A percentile compares a stretch with the other conserved stretches of the same genome.
Conservation (phyloP, 2,329 filamentous ascomycete genomes). For the Colletotrichum coccodes region DNA sequence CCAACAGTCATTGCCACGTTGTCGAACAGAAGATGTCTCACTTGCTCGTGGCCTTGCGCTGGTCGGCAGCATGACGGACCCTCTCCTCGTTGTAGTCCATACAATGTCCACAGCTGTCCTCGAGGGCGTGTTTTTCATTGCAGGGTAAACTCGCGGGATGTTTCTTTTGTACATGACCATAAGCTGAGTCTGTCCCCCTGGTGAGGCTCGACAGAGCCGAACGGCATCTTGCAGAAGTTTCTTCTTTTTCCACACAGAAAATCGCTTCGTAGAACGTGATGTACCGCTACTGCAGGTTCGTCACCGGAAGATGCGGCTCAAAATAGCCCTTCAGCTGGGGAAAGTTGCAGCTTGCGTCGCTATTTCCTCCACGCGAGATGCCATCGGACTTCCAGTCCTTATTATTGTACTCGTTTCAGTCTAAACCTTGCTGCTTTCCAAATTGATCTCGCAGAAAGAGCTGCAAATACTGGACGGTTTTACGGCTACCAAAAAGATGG, state of each 20-base stretch:
- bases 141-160: conserved; percentile 54
- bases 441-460: conserved; percentile 59
- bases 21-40: conserved; percentile 67
- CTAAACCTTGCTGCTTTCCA: conserved; percentile 59
- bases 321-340: conserved; percentile 60
- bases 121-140: conserved; percentile 67
- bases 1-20: conserved; percentile 58
- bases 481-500: conserved; percentile 63
- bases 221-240: conserved; percentile 62
- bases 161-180: not conserved
- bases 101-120: conserved; percentile 65
- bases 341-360: conserved; percentile 65
- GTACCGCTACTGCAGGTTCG: conserved; percentile 57
- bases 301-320: conserved; percentile 57
- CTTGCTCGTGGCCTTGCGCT: conserved; percentile 63
- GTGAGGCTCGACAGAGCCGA: conserved; percentile 59
- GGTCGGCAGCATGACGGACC: conserved; percentile 46
- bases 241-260: conserved; percentile 46
- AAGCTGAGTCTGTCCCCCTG: conserved; percentile 26
- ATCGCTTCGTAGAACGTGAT: conserved; percentile 55
- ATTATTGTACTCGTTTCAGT: conserved; percentile 66
- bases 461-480: conserved; percentile 61
- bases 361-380: conserved; percentile 68
- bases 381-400: conserved; percentile 68
- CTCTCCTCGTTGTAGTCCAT: conserved; percentile 59